Conservation (phyloP, 2,329 filamentous ascomycete species). For the Trichoderma brevicompactum region DNA sequence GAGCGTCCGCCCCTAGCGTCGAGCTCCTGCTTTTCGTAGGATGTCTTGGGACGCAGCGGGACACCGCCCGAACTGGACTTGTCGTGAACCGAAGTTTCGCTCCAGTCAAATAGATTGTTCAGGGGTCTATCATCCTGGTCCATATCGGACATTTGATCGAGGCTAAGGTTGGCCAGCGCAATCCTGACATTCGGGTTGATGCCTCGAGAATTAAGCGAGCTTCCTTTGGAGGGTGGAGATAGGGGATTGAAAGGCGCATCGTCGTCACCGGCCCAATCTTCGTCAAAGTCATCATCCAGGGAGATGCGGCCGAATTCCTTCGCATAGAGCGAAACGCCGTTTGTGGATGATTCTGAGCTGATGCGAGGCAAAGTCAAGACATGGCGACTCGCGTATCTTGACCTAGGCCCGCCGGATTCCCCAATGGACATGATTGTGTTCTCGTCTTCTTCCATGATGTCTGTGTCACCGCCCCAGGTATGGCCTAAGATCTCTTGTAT, state of each 20-base stretch:
- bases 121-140: constrained; percentile 54
- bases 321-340: constrained; percentile 42
- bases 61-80: constrained; percentile 62
- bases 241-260: constrained; percentile 59
- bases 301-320: constrained; percentile 57
- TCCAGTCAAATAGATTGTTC: constrained; percentile 80
- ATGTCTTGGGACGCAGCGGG: constrained; percentile 71
- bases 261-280: constrained; percentile 64
- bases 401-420: constrained; percentile 40
- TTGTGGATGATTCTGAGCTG: constrained; percentile 39
- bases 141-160: constrained; percentile 45
- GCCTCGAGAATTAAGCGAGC: constrained; percentile 57
- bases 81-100: constrained; percentile 66
- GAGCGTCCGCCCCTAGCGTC: constrained; percentile 72
- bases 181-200: constrained; percentile 59
- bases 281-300: constrained; percentile 65
- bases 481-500: constrained; percentile 63
- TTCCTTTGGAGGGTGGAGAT: constrained; percentile 58
- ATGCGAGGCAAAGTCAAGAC: constrained; percentile 36
- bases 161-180: constrained; percentile 58
- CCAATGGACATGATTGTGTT: constrained; percentile 56
- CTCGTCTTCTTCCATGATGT: constrained; percentile 68
- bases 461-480: constrained; percentile 58
- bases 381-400: constrained; percentile 26
- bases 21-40: constrained; percentile 74